A percentile compares a stretch with the other conserved stretches of the same genome.
These are phyloP conservation scores for Xylariaceae sp. DNA, from an alignment of 2,329 filamentous ascomycete species.

Conservation along the genomic window DNA sequence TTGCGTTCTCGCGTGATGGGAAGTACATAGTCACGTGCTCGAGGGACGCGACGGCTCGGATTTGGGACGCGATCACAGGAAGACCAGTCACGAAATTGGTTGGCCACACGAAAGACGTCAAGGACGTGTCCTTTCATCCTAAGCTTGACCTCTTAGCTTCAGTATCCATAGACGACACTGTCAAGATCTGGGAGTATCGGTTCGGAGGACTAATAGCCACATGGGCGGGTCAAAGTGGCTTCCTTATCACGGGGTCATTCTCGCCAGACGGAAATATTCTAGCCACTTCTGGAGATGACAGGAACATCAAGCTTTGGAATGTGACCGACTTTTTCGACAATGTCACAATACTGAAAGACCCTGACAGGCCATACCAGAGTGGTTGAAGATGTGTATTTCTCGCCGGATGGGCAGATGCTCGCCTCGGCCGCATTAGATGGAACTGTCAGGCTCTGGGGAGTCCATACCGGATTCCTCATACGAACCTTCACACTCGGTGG, in stretches of 20 bases:
- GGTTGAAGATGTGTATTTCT: not conserved
- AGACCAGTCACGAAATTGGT: not conserved
- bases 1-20: not conserved
- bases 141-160: not conserved
- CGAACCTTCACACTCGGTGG: not conserved
- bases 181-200: not conserved
- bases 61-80: not conserved
- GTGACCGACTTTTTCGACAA: not conserved
- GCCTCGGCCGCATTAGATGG: not conserved
- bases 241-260: not conserved
- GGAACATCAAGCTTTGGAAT: not conserved
- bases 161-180: not conserved
- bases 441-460: not conserved
- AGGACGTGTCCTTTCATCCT: not conserved
- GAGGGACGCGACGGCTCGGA: not conserved
- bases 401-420: not conserved
- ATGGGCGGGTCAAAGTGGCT: not conserved
- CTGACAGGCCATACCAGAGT: not conserved
- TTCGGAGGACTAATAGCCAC: not conserved
- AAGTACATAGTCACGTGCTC: not conserved
- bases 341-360: not conserved
- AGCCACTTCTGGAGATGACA: not conserved
- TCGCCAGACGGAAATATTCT: not conserved
- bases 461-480: not conserved
- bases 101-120: not conserved